These are phyloP conservation scores for Penicillium sp. DNA, from an alignment of 2,329 filamentous ascomycete species.

Conservation along the genomic window DNA sequence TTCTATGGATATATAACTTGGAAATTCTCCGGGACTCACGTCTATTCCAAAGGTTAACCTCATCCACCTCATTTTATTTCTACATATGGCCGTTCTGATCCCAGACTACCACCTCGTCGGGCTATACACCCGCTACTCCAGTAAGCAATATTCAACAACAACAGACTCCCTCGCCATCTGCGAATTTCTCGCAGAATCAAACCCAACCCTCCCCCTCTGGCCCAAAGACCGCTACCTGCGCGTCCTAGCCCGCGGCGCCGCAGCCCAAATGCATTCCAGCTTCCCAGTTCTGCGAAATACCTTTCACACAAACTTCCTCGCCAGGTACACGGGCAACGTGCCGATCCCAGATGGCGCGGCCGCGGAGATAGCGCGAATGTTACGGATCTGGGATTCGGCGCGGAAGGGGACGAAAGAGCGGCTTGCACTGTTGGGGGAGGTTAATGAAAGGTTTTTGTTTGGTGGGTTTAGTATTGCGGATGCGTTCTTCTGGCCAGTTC, in stretches of 20 bases:
- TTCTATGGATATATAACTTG: neutral
- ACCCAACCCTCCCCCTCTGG: slow-evolving; percentile 31
- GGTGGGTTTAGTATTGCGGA: slow-evolving; percentile 39
- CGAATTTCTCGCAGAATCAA: slow-evolving; percentile 34
- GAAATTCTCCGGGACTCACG: neutral
- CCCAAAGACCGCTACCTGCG: slow-evolving; percentile 32
- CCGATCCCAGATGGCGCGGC: slow-evolving; percentile 24
- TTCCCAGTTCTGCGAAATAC: slow-evolving; percentile 25
- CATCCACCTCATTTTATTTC: neutral
- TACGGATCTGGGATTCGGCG: slow-evolving; percentile 29
- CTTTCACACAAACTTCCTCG: slow-evolving; percentile 32
- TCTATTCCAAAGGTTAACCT: neutral
- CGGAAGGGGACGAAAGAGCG: slow-evolving; percentile 23
- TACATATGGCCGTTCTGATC: neutral
- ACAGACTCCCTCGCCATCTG: slow-evolving; percentile 34
- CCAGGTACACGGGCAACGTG: slow-evolving; percentile 30
- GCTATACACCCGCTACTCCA: slow-evolving; percentile 33
- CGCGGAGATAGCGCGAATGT: slow-evolving; percentile 25
- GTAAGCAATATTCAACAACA: slow-evolving; percentile 21
- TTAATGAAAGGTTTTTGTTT: slow-evolving; percentile 37
- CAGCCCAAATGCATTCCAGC: slow-evolving; percentile 37
- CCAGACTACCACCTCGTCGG: slow-evolving; percentile 32
- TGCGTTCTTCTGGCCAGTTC: slow-evolving; percentile 40
- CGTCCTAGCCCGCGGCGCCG: slow-evolving; percentile 32
- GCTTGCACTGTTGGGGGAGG: slow-evolving; percentile 22